These are phyloP conservation scores for Takashimella tepidaria DNA, from an alignment of 1,284 basidiomycete genomes.

Conservation along the genomic window DNA sequence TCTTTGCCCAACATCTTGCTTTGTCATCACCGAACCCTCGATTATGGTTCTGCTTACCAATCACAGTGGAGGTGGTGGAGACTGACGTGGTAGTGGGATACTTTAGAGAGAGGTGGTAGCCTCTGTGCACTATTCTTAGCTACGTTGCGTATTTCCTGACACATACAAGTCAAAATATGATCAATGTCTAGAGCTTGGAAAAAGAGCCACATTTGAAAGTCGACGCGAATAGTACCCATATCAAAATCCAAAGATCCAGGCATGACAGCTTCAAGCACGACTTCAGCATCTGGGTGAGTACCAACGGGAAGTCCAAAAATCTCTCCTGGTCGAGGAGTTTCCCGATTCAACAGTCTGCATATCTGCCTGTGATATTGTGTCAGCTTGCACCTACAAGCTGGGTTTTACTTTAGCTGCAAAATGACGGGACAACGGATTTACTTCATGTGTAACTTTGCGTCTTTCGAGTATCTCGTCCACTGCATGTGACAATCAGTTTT, in stretches of 20 bases:
- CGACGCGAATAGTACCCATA: conserved; percentile 44
- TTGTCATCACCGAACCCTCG: too few species aligned
- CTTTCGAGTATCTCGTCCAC: conserved; percentile 88
- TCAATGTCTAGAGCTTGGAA: conserved; percentile 93
- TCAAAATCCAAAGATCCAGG: conserved; percentile 50
- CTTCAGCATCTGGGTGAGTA: conserved; percentile 23
- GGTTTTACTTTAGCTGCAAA: neutral
- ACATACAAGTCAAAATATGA: conserved; percentile 85
- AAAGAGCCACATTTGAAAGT: conserved; percentile 92
- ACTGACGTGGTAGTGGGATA: too few species aligned
- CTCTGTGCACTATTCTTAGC: too few species aligned
- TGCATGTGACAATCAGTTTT: conserved; percentile 43
- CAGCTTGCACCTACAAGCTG: too few species aligned
- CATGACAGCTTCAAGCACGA: conserved; percentile 40
- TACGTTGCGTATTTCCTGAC: too few species aligned
- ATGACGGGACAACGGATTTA: conserved; percentile 6
- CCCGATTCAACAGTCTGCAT: conserved; percentile 52
- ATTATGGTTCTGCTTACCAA: too few species aligned
- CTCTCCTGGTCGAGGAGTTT: conserved; percentile 79
- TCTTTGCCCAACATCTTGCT: too few species aligned
- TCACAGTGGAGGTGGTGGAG: too few species aligned
- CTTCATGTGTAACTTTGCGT: conserved; percentile 51
- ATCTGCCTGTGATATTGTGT: conserved; percentile 34
- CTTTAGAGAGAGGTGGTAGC: too few species aligned
- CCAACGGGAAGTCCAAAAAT: conserved; percentile 30